These are phyloP conservation scores for cucumber (Cucumis sativus) DNA, from an alignment of 306 rosid genomes.

Conservation along the genomic window DNA sequence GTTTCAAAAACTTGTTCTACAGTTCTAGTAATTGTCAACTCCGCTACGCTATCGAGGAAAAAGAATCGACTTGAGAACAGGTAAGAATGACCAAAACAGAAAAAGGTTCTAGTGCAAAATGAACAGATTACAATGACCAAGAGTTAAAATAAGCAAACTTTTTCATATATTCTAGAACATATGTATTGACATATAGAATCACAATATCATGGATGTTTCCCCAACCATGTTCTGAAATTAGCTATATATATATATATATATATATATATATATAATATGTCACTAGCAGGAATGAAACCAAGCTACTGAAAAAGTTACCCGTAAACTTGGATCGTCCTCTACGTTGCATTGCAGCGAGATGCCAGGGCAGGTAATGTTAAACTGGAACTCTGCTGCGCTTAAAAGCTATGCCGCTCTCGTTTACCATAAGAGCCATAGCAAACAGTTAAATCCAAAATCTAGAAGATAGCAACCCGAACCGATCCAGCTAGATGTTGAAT, in stretches of 20 bases:
- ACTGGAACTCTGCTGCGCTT: slow-evolving; percentile 12
- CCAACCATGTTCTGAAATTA: slow-evolving; percentile 51
- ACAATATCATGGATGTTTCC: slow-evolving; percentile 41
- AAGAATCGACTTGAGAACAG: slow-evolving; percentile 3
- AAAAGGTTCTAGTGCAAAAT: neutral
- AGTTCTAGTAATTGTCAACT: slow-evolving; percentile 15
- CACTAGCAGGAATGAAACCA: slow-evolving; percentile 25
- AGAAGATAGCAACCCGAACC: slow-evolving; percentile 16
- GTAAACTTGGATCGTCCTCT: slow-evolving; percentile 31
- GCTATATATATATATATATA: slow-evolving; percentile 15
- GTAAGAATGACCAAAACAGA: neutral
- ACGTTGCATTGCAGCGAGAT: slow-evolving; percentile 23
- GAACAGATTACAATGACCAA: slow-evolving; percentile 15
- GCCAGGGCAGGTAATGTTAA: slow-evolving; percentile 5
- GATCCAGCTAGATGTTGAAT: slow-evolving; percentile 45
- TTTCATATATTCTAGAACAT: slow-evolving; percentile 31
- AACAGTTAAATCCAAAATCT: slow-evolving; percentile 7
- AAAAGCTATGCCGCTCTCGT: slow-evolving; percentile 23
- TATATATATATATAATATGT: slow-evolving; percentile 13
- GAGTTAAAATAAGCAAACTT: slow-evolving; percentile 28
- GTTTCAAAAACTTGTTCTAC: neutral
- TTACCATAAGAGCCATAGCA: slow-evolving; percentile 23
- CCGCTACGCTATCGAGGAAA: slow-evolving; percentile 8
- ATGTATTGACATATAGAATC: slow-evolving; percentile 43
- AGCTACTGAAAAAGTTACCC: slow-evolving; percentile 31